Evolutionary conservation across 495 filamentous ascomycete species (phyloP).

Genomic region (Corynascus novoguineensis): DNA sequence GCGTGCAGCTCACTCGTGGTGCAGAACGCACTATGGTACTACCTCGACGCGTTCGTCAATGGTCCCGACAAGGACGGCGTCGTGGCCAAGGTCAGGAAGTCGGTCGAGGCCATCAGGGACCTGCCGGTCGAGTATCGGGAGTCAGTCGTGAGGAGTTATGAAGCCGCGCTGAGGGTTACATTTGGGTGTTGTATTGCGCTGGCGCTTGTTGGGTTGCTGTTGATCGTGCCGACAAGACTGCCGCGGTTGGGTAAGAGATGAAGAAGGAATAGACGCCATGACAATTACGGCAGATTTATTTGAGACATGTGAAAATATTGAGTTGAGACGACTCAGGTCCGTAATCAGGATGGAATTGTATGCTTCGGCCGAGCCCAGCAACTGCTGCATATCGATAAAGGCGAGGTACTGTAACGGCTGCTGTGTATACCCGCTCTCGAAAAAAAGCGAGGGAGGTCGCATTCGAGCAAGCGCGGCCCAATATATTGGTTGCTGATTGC

Average conservation of each 20-base stretch:
- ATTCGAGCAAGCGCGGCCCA: no score
- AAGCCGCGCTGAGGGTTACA: conserved; percentile 49
- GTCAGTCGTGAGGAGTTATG: conserved; percentile 56
- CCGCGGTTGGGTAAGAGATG: conserved; percentile 48
- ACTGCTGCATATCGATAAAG: no score
- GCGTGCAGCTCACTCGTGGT: conserved; percentile 66
- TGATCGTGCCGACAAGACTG: conserved; percentile 49
- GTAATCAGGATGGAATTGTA: no score
- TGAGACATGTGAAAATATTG: neutral
- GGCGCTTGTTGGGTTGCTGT: conserved; percentile 42
- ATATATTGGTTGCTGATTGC: no score
- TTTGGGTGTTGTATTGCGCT: conserved; percentile 50
- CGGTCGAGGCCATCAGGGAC: conserved; percentile 41
- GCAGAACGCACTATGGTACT: conserved; percentile 61
- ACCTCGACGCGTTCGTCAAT: conserved; percentile 52
- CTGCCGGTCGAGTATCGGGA: conserved; percentile 30
- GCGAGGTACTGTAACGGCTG: no score
- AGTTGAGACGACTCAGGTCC: no score
- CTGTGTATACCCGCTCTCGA: no score
- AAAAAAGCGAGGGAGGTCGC: no score
- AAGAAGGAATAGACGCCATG: neutral
- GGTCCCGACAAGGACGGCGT: conserved; percentile 41
- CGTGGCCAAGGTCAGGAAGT: conserved; percentile 34
- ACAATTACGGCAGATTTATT: no score
- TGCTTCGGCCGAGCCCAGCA: no score